Base-by-base conservation (phyloP, 805 yeast genomes). In the Candida dajiaensis region DNA sequence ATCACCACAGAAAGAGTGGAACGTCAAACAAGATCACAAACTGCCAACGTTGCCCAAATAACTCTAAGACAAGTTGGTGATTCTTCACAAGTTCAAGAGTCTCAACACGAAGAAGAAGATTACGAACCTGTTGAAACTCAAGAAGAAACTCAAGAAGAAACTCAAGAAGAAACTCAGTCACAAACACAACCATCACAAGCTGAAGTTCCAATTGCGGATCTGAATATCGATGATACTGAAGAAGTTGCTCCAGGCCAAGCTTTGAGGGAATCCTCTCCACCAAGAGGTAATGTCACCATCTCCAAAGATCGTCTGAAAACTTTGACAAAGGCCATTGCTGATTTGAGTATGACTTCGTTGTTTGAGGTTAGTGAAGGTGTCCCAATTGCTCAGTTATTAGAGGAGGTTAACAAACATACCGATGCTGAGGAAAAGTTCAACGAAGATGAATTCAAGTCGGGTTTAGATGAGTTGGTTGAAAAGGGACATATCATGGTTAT, bases 241-340 rank as follows among this genome's bases (percentile, higher is more conserved):
- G 48, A 42, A 16, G 43, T 35, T 31, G 63, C 48, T 49, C 21
- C 16, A 7, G 16, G 10, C 16, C 21, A 19, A 7, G 39, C 22
- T 4, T 12, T 36, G 8, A 20, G 22, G 11, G 39, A 36, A 20
- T 36, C 39, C 2, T 19, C 39, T 6, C 22, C 39, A 6, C 23
- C 23, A 36, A 19, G 16, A 12, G 36, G 21, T 25, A 44, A 39
- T 36, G 43, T 20, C 12, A 16, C 37, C 11, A 70, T 81, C 18
- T 78, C 85, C 4, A 71, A 72, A 2, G 69, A 74, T 18, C 70
- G 88, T 52, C 66, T 71, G 43, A 68, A 66, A n/a, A 56, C 61
- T 26, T 73, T 80, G 56, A 71, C 73, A 19, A 68, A 71, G 49
- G 62, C 71, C 12, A 68, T 77, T 19, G 80, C 83, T 1, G 64